Base-by-base conservation (phyloP, 1,139 yeast genomes). In the Hansenula anomala region DNA sequence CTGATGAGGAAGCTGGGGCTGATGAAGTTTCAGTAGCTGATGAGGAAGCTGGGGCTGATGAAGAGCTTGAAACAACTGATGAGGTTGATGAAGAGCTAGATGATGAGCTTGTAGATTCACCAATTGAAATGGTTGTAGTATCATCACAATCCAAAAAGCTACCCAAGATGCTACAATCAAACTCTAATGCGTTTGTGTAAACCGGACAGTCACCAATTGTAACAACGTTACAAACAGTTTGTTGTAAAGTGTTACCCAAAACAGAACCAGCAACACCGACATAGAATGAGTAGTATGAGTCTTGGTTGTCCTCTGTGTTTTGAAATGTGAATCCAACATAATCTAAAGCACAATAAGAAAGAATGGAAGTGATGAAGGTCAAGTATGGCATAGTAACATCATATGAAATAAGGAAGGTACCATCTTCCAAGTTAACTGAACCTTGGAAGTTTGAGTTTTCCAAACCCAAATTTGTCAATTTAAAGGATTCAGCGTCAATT, bases 91-190 rank as follows among this genome's bases (percentile, higher is more conserved):
- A 27, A 10, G 19, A 28, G n/a, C 22, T 23, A 6, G 32, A 27
- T 20, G 32, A 28, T n/a, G 36, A 11, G 9, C 20, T 8, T 10
- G 13, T 9, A 20, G 22, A 20, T 20, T n/a, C n/a, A n/a, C n/a
- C n/a, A n/a, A n/a, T n/a, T n/a, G n/a, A n/a, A n/a, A n/a, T n/a
- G n/a, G n/a, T n/a, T n/a, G n/a, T n/a, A n/a, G n/a, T n/a, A n/a
- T n/a, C n/a, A n/a, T n/a, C n/a, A 46, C 39, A 50, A 45, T 27
- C 39, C 36, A 38, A 48, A 44, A 33, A 47, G 19, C 8, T 29
- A 7, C 16, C 17, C 19, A 34, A 34, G 10, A 20, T 14, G 5
- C 26, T 4, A 34, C 48, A 44, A 30, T 33, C 39, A 15, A 35
- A 44, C n/a, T 32, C 40, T 32, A 44, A 20, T 9, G 28, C 18